Evolutionary conservation across 495 filamentous ascomycete genomes (phyloP).

Genomic region (Parmelia sp.): DNA sequence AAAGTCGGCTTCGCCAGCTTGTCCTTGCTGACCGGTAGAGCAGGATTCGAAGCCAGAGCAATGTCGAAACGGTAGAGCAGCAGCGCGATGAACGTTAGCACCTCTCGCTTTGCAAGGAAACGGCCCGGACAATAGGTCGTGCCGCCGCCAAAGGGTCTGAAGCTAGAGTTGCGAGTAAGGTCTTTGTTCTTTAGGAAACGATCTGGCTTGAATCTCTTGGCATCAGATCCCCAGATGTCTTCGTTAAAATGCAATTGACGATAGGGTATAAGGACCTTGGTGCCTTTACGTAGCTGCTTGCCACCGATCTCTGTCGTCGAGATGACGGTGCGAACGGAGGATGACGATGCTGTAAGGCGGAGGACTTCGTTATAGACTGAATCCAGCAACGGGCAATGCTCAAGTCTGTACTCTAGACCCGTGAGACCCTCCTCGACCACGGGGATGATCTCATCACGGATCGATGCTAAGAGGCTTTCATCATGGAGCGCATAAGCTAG

Average conservation of each 20-base stretch:
- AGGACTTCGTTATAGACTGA: slow-evolving; percentile 25
- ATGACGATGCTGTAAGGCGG: slow-evolving; percentile 17
- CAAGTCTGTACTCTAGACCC: slow-evolving; percentile 4
- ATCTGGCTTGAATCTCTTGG: slow-evolving; percentile 12
- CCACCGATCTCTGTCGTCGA: slow-evolving; percentile 20
- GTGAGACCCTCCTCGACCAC: slow-evolving; percentile 1
- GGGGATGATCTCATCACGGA: slow-evolving; percentile 19
- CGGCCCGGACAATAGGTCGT: slow-evolving; percentile 37
- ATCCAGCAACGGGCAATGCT: slow-evolving; percentile 22
- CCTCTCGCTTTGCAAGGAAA: too few species aligned
- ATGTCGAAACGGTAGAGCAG: too few species aligned
- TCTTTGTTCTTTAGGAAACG: slow-evolving; percentile 19
- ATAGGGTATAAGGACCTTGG: slow-evolving; percentile 18
- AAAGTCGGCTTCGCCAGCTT: too few species aligned
- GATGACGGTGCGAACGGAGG: slow-evolving; percentile 26
- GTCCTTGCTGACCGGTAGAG: too few species aligned
- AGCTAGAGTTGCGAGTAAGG: slow-evolving; percentile 11
- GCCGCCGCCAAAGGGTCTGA: slow-evolving; percentile 37
- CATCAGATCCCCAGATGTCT: slow-evolving; percentile 15
- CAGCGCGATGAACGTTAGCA: too few species aligned
- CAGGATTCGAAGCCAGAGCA: too few species aligned
- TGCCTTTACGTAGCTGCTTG: slow-evolving; percentile 23
- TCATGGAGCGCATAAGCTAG: slow-evolving; percentile 23
- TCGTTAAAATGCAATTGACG: slow-evolving; percentile 25
- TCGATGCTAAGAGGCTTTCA: slow-evolving; percentile 6